A percentile compares a stretch with the other conserved stretches of the same genome.
Conservation (phyloP, 2,329 filamentous ascomycete species). For the Gyromitra esculenta region DNA sequence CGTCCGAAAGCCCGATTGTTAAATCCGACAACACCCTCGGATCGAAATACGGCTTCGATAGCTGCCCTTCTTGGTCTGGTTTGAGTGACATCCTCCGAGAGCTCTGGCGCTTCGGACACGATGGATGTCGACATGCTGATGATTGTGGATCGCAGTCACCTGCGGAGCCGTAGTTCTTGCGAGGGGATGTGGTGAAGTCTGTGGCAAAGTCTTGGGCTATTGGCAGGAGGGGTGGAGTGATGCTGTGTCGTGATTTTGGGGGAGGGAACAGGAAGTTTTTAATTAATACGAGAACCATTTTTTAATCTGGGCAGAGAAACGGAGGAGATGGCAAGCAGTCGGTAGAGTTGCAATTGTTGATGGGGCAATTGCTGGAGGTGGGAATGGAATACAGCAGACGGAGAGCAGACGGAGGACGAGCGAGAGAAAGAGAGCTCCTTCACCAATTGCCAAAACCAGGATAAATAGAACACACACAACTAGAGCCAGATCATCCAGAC, state of each 20-base stretch:
- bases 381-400: neutral
- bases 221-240: slow-evolving; percentile 41
- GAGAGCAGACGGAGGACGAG: neutral
- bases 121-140: slow-evolving; percentile 18
- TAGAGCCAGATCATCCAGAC: too few species aligned
- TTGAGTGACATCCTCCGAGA: slow-evolving; percentile 8
- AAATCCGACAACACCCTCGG: slow-evolving; percentile 68
- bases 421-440: neutral
- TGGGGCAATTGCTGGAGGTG: neutral
- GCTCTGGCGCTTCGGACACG: slow-evolving; percentile 14
- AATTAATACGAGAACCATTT: slow-evolving; percentile 48
- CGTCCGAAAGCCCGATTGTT: slow-evolving; percentile 80
- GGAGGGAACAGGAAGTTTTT: slow-evolving; percentile 45
- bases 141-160: slow-evolving; percentile 11
- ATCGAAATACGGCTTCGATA: slow-evolving; percentile 28
- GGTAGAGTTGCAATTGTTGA: neutral
- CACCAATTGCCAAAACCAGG: neutral
- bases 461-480: neutral
- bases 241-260: neutral
- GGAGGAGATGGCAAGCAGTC: too few species aligned
- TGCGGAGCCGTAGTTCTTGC: slow-evolving; percentile 31
- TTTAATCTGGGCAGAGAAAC: neutral
- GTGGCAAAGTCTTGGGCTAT: slow-evolving; percentile 19
- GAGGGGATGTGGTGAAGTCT: slow-evolving; percentile 18
- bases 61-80: neutral